Percentiles rank a stretch among this genome's conserved stretches.
These are phyloP conservation scores for Kwoniella pini DNA, from an alignment of 768 basidiomycete genomes.

Conservation along the genomic window DNA sequence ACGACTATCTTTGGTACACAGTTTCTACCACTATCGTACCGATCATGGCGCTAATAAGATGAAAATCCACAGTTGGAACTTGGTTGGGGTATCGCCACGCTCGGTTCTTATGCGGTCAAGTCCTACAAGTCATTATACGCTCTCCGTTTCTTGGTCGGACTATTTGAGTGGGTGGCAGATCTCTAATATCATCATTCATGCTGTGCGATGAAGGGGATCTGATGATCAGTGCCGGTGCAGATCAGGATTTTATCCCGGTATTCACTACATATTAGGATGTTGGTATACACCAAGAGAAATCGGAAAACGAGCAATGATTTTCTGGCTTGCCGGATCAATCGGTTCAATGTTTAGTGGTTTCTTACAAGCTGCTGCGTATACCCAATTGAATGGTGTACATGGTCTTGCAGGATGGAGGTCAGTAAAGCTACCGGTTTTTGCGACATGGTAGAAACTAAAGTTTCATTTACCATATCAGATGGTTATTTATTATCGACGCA, in stretches of 20 bases:
- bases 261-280: conserved; percentile 43
- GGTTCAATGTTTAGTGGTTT: conserved; percentile 42
- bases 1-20: too few species aligned
- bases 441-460: not conserved
- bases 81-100: conserved; percentile 46
- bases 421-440: not conserved
- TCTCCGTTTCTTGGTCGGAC: conserved; percentile 48
- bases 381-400: conserved; percentile 35
- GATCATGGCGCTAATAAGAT: too few species aligned
- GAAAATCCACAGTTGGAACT: conserved; percentile 39
- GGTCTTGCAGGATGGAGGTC: conserved; percentile 32
- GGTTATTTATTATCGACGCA: conserved; percentile 29
- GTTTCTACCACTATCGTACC: too few species aligned
- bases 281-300: conserved; percentile 48
- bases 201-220: not conserved
- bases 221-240: not conserved
- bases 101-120: conserved; percentile 43
- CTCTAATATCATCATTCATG: not conserved
- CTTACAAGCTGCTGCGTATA: conserved; percentile 42
- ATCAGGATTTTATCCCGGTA: conserved; percentile 46
- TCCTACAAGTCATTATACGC: conserved; percentile 38
- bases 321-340: conserved; percentile 35
- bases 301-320: conserved; percentile 45
- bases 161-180: conserved; percentile 34
- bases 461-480: not conserved